Percentiles rank a stretch among this genome's conserved stretches.
These are phyloP conservation scores for Nepenthes mirabilis DNA, from an alignment of 148 eudicot genomes.

Conservation along the genomic window DNA sequence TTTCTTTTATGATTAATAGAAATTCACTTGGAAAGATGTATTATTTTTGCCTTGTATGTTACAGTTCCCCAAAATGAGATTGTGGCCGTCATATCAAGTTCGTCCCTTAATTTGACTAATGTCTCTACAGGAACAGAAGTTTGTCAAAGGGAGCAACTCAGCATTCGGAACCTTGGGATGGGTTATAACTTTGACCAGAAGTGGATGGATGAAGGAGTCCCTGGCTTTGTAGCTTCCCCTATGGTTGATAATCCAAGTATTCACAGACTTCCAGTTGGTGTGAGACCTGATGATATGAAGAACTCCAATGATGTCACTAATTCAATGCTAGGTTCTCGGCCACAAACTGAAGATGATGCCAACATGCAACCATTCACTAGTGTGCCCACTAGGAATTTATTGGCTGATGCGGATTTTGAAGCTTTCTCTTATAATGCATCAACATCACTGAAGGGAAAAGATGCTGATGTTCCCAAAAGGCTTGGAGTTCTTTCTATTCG, in stretches of 20 bases:
- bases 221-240: constrained; percentile 19
- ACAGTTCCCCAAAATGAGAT: no score
- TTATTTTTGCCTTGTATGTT: no score
- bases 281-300: constrained; percentile 32
- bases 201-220: constrained; percentile 21
- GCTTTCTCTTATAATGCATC: constrained; percentile 3
- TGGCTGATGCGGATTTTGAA: constrained; percentile 10
- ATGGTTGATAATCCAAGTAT: constrained; percentile 35
- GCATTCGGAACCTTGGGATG: constrained; percentile 29
- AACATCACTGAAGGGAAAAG: constrained; percentile 23
- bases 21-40: no score
- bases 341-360: constrained; percentile 15
- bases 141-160: constrained; percentile 33
- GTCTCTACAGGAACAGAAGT: constrained; percentile 23
- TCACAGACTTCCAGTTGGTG: constrained; percentile 79
- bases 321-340: constrained; percentile 14
- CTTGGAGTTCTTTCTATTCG: constrained; percentile 73
- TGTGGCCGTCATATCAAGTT: not conserved
- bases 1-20: no score
- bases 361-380: constrained; percentile 18
- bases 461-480: constrained; percentile 27
- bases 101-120: not conserved
- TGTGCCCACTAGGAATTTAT: constrained; percentile 20
- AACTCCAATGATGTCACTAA: constrained; percentile 20
- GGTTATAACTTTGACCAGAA: constrained; percentile 21